Conservation (phyloP, 75 land plant species). For the Sequoia sempervirens region DNA sequence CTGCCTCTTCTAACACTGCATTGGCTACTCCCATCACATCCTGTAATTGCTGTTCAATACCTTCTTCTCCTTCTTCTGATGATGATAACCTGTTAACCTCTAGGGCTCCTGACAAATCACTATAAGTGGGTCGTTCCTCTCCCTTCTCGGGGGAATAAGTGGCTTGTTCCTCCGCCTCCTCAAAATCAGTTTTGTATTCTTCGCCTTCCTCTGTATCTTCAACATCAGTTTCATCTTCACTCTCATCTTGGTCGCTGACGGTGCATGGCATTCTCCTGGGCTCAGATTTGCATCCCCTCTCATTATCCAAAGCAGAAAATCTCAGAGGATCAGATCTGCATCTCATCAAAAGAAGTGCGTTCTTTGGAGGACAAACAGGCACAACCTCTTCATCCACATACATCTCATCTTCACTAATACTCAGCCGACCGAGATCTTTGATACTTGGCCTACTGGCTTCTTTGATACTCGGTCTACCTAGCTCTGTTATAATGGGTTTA, state of each 20-base stretch:
- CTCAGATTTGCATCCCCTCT: conserved; percentile 73
- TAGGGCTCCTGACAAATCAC: neutral
- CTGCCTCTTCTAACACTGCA: conserved; percentile 14
- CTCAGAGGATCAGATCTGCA: conserved; percentile 74
- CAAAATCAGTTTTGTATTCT: neutral
- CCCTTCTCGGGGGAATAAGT: neutral
- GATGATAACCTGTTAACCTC: conserved; percentile 6
- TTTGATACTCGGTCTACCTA: neutral
- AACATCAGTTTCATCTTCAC: conserved; percentile 4
- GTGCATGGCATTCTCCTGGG: conserved; percentile 54
- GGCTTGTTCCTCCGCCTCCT: neutral
- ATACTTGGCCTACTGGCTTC: neutral
- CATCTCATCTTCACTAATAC: conserved; percentile 3
- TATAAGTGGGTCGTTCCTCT: neutral
- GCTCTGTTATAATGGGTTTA: neutral
- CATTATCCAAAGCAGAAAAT: conserved; percentile 42
- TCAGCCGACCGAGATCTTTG: neutral
- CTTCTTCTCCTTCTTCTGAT: neutral
- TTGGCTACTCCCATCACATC: conserved; percentile 3
- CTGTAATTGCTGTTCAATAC: neutral
- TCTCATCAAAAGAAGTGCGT: conserved; percentile 73
- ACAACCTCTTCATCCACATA: conserved; percentile 11
- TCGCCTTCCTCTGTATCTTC: conserved; percentile 13
- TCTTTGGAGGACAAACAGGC: conserved; percentile 57
- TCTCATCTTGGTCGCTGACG: conserved; percentile 26